phyloP scores from a whole-genome alignment of 495 filamentous ascomycete species.

The Lasiosphaeriaceae sp. region DNA sequence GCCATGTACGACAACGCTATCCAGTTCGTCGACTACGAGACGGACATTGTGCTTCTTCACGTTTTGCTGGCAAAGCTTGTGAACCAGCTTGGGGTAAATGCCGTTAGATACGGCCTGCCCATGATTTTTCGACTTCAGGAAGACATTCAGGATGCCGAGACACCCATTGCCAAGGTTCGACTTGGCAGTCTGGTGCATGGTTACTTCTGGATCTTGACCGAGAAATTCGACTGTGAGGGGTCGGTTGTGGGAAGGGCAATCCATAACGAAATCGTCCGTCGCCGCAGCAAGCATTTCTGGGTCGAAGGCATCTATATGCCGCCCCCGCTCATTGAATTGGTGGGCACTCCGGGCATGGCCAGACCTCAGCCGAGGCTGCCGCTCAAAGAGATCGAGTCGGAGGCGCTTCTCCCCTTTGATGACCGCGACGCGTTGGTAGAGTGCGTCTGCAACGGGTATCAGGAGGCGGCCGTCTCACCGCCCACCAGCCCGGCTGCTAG shows the following conservation, averaged over 20 bases:
- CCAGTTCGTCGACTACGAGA: conserved; percentile 62
- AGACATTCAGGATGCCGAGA: conserved; percentile 64
- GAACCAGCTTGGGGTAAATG: conserved; percentile 78
- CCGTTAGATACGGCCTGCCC: conserved; percentile 70
- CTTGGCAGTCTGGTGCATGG: conserved; percentile 82
- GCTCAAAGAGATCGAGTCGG: conserved; percentile 48
- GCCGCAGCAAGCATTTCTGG: conserved; percentile 72
- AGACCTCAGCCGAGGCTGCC: conserved; percentile 45
- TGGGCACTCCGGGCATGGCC: conserved; percentile 45
- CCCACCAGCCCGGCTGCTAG: conserved; percentile 67
- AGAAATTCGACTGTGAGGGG: conserved; percentile 72
- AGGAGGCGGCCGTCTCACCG: conserved; percentile 51
- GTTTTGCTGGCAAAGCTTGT: conserved; percentile 68
- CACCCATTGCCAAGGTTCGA: conserved; percentile 62
- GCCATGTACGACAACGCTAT: conserved; percentile 81
- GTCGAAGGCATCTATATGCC: conserved; percentile 66
- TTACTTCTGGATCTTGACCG: conserved; percentile 74
- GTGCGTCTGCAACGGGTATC: conserved; percentile 66
- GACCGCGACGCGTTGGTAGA: conserved; percentile 63
- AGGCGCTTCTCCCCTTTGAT: conserved; percentile 63
- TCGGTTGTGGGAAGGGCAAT: conserved; percentile 63
- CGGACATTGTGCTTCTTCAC: conserved; percentile 72
- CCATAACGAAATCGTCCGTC: conserved; percentile 67
- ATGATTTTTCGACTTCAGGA: conserved; percentile 88
- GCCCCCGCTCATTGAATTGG: conserved; percentile 51